Evolutionary conservation across 2,329 filamentous ascomycete species (phyloP).

Genomic region (Botrytis elliptica): DNA sequence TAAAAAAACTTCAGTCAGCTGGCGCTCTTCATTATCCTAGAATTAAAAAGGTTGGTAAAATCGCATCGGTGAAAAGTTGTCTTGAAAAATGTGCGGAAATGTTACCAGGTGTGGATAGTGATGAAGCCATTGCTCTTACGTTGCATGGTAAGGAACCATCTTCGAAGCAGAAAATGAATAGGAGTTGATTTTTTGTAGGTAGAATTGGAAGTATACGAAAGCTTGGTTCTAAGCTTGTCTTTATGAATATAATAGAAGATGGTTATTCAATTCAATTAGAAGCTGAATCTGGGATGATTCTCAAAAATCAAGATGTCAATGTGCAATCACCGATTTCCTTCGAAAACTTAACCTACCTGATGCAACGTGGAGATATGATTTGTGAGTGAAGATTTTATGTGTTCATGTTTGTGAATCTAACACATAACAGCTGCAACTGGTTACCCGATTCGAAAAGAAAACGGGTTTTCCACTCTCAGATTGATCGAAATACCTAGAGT

Average conservation of each 20-base stretch:
- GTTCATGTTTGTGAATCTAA: constrained; percentile 10
- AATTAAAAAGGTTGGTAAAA: constrained; percentile 14
- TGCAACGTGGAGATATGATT: constrained; percentile 80
- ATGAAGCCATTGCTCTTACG: constrained; percentile 9
- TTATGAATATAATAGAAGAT: constrained; percentile 76
- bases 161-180: background rate
- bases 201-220: constrained; percentile 69
- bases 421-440: constrained; percentile 59
- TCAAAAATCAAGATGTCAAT: constrained; percentile 44
- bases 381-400: constrained; percentile 52
- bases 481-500: constrained; percentile 67
- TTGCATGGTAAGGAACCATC: constrained; percentile 28
- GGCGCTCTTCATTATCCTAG: constrained; percentile 11
- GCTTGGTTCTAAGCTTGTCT: constrained; percentile 72
- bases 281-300: constrained; percentile 51
- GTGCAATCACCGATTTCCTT: constrained; percentile 43
- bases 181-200: constrained; percentile 44
- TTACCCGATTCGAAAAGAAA: constrained; percentile 62
- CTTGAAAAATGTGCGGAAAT: background rate
- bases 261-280: constrained; percentile 73
- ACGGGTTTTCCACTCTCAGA: constrained; percentile 71
- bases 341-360: constrained; percentile 61
- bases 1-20: constrained; percentile 2
- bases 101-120: background rate
- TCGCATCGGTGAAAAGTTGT: constrained; percentile 4